Evolutionary conservation across 1,284 basidiomycete species (phyloP).

Genomic region (Hypsizygus ulmarius): DNA sequence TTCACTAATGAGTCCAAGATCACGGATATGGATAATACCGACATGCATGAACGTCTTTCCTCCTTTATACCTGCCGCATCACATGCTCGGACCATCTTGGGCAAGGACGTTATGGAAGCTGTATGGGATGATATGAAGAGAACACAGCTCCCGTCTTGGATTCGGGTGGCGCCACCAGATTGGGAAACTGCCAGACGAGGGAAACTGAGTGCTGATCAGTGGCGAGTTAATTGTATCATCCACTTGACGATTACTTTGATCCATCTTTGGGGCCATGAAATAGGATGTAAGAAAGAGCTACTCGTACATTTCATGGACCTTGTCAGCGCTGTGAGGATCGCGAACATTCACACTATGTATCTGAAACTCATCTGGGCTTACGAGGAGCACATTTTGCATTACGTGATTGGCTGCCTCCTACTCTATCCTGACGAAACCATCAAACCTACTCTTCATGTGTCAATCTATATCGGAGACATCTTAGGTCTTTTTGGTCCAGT

Average conservation of each 20-base stretch:
- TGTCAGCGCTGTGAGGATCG: constrained; percentile 13
- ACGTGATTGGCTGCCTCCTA: neutral
- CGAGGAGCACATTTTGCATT: constrained; percentile 7
- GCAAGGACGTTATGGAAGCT: constrained; percentile 19
- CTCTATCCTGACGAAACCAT: constrained; percentile 4
- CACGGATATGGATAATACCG: neutral
- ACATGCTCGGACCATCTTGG: constrained; percentile 12
- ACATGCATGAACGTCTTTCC: neutral
- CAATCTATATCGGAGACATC: constrained; percentile 17
- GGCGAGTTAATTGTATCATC: constrained; percentile 28
- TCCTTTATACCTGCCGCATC: neutral
- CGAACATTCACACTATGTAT: constrained; percentile 9
- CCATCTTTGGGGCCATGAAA: constrained; percentile 17
- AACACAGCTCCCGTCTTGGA: constrained; percentile 28
- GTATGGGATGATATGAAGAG: constrained; percentile 27
- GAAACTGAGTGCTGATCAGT: constrained; percentile 33
- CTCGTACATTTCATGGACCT: constrained; percentile 22
- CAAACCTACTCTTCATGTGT: constrained; percentile 10
- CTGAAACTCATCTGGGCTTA: constrained; percentile 7
- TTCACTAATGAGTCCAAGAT: neutral
- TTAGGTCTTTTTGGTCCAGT: constrained; percentile 17
- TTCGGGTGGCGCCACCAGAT: constrained; percentile 26
- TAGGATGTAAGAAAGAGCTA: constrained; percentile 13
- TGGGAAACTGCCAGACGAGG: constrained; percentile 28
- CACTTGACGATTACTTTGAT: constrained; percentile 33